Evolutionary conservation across 2,329 filamentous ascomycete species (phyloP).

Genomic region (Colletotrichum sp.): DNA sequence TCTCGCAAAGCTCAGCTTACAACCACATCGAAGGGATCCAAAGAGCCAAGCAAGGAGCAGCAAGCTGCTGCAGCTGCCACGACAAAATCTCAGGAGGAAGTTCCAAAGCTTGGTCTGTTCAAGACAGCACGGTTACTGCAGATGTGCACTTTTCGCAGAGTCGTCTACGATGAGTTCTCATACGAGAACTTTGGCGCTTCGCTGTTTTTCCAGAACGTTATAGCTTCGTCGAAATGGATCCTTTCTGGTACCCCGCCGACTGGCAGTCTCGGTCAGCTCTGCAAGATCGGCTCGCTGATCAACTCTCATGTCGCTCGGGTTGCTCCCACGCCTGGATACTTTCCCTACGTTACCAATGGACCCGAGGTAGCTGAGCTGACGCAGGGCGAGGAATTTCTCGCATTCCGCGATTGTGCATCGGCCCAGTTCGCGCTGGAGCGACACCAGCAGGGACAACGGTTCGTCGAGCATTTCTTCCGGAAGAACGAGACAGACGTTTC

Average conservation of each 20-base stretch:
- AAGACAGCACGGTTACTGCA: slow-evolving; percentile 34
- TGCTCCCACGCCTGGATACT: slow-evolving; percentile 33
- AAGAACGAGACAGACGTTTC: slow-evolving; percentile 33
- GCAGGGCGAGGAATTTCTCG: slow-evolving; percentile 35
- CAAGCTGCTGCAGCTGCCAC: neutral
- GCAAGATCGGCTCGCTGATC: slow-evolving; percentile 37
- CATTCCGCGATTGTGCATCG: slow-evolving; percentile 37
- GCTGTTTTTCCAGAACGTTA: slow-evolving; percentile 36
- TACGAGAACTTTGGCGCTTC: slow-evolving; percentile 36
- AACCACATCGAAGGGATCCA: neutral
- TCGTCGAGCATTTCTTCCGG: slow-evolving; percentile 34
- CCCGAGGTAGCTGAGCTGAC: slow-evolving; percentile 32
- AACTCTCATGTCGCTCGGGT: slow-evolving; percentile 44
- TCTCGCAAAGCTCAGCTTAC: slow-evolving; percentile 4
- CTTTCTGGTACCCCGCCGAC: slow-evolving; percentile 48
- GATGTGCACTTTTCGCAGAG: slow-evolving; percentile 39
- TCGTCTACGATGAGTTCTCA: slow-evolving; percentile 50
- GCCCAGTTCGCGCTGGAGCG: slow-evolving; percentile 37
- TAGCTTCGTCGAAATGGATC: slow-evolving; percentile 45
- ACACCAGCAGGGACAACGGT: slow-evolving; percentile 35
- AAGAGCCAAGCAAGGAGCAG: neutral
- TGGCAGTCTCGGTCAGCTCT: slow-evolving; percentile 38
- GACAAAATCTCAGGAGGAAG: neutral
- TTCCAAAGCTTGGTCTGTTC: neutral
- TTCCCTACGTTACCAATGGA: slow-evolving; percentile 41